These are phyloP conservation scores for Alternaria novae-zelandiae DNA, from an alignment of 2,329 filamentous ascomycete species.

Conservation along the genomic window DNA sequence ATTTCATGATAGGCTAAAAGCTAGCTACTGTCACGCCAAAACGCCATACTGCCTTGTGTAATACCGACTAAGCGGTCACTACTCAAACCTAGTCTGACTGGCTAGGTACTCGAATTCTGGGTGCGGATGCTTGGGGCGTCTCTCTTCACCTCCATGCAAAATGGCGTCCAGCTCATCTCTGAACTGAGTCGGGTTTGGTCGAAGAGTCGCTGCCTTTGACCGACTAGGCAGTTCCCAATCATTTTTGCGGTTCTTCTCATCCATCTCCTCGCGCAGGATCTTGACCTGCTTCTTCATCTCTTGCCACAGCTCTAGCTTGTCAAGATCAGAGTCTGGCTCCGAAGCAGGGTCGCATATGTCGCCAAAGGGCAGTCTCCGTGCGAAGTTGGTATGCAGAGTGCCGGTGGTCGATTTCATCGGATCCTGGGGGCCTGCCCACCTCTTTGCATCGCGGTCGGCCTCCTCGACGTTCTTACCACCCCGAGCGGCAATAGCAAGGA, in stretches of 20 bases:
- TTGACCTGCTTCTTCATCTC: slow-evolving; percentile 53
- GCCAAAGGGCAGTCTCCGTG: neutral
- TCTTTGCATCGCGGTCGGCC: slow-evolving; percentile 14
- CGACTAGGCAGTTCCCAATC: slow-evolving; percentile 4
- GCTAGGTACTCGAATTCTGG: slow-evolving; percentile 8
- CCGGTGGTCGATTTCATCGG: slow-evolving; percentile 21
- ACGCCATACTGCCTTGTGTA: neutral
- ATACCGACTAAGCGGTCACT: neutral
- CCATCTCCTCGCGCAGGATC: slow-evolving; percentile 51
- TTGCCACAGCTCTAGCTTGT: slow-evolving; percentile 49
- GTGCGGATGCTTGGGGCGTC: neutral
- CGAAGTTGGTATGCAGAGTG: slow-evolving; percentile 12
- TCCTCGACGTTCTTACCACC: slow-evolving; percentile 20
- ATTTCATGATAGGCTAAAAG: neutral
- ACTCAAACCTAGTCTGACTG: neutral
- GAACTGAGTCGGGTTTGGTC: slow-evolving; percentile 9
- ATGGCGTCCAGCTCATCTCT: slow-evolving; percentile 35
- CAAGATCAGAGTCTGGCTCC: slow-evolving; percentile 30
- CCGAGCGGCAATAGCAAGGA: slow-evolving; percentile 46
- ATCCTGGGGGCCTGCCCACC: slow-evolving; percentile 38
- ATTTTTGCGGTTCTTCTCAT: slow-evolving; percentile 20
- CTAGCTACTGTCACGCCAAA: neutral
- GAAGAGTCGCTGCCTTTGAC: neutral
- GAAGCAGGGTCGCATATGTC: neutral
- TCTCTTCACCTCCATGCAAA: slow-evolving; percentile 18